Percentiles rank a stretch among this genome's conserved stretches.
Conservation (phyloP, 2,329 filamentous ascomycete genomes). For the Sporothrix mexicana region DNA sequence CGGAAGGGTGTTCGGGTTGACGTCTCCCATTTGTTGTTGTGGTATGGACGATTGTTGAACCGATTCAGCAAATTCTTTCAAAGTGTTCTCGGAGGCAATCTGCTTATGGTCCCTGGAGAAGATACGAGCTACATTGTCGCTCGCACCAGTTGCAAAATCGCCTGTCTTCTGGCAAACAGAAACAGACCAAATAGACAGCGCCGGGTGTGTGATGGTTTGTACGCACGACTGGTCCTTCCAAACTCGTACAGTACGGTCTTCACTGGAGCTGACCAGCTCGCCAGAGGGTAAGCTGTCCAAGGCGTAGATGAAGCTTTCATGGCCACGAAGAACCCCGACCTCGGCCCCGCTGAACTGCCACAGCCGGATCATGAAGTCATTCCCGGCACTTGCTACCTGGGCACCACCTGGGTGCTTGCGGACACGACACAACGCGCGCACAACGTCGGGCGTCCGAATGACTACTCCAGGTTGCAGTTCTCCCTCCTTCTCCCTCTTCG, state of each 20-base stretch:
- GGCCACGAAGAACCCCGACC: conserved; percentile 79
- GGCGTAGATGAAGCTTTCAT: conserved; percentile 95
- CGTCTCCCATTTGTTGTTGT: conserved; percentile 74
- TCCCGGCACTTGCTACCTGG: conserved; percentile 93
- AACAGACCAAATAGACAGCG: conserved; percentile 94
- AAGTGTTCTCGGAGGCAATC: conserved; percentile 69
- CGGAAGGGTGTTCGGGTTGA: conserved; percentile 92
- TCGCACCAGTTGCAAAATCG: conserved; percentile 92
- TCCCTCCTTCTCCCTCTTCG: conserved; percentile 53
- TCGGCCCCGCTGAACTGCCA: conserved; percentile 83
- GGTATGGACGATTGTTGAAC: conserved; percentile 86
- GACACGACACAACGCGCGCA: conserved; percentile 87
- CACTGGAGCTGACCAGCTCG: conserved; percentile 87
- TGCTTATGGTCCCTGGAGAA: conserved; percentile 77
- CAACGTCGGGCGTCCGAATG: conserved; percentile 75
- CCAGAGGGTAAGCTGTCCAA: conserved; percentile 78
- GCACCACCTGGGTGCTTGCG: conserved; percentile 77
- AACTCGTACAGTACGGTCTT: conserved; percentile 90
- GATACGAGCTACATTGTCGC: conserved; percentile 82
- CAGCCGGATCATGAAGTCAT: conserved; percentile 85
- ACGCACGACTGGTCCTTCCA: conserved; percentile 85
- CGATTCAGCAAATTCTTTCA: conserved; percentile 79
- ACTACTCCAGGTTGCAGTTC: conserved; percentile 59
- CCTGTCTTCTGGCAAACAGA: conserved; percentile 81
- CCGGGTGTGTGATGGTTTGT: conserved; percentile 95